Evolutionary conservation across 805 yeast genomes (phyloP).

Genomic region (Wickerhamiella vanderwaltii): DNA sequence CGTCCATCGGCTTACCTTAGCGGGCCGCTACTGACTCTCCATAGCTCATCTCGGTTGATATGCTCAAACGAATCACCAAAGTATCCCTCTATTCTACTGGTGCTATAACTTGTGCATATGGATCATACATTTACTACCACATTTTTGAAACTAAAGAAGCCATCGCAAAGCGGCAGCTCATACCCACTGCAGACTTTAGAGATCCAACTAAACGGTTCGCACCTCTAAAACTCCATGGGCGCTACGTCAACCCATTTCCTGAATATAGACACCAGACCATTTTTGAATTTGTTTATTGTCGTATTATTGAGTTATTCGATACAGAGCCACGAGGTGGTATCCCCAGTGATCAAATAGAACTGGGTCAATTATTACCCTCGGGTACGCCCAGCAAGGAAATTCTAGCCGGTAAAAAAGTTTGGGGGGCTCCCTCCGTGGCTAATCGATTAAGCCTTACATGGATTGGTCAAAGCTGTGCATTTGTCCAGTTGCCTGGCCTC

Average conservation of each 20-base stretch:
- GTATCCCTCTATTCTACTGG: not conserved
- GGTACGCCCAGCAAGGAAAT: slow-evolving; percentile 42
- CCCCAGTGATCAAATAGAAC: slow-evolving; percentile 36
- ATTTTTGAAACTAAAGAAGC: slow-evolving; percentile 15
- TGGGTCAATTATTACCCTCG: slow-evolving; percentile 48
- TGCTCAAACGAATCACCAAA: no score
- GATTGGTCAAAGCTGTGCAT: slow-evolving; percentile 87
- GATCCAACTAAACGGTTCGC: slow-evolving; percentile 19
- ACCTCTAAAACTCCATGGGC: slow-evolving; percentile 34
- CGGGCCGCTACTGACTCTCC: no score
- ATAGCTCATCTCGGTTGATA: no score
- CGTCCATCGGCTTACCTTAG: no score
- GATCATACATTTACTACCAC: slow-evolving; percentile 16
- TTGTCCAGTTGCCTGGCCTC: slow-evolving; percentile 39
- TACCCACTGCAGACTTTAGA: slow-evolving; percentile 10
- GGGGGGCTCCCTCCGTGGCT: slow-evolving; percentile 11
- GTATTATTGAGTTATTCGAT: slow-evolving; percentile 60
- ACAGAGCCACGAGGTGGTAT: slow-evolving; percentile 45
- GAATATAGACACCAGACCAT: slow-evolving; percentile 86
- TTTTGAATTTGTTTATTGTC: slow-evolving; percentile 67
- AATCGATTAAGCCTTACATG: slow-evolving; percentile 62
- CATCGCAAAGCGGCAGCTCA: slow-evolving; percentile 16
- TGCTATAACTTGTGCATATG: slow-evolving; percentile 18
- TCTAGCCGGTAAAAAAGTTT: slow-evolving; percentile 4
- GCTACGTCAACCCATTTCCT: slow-evolving; percentile 80